Conservation (phyloP, 345 rosid genomes). For the Hibiscus mutabilis region DNA sequence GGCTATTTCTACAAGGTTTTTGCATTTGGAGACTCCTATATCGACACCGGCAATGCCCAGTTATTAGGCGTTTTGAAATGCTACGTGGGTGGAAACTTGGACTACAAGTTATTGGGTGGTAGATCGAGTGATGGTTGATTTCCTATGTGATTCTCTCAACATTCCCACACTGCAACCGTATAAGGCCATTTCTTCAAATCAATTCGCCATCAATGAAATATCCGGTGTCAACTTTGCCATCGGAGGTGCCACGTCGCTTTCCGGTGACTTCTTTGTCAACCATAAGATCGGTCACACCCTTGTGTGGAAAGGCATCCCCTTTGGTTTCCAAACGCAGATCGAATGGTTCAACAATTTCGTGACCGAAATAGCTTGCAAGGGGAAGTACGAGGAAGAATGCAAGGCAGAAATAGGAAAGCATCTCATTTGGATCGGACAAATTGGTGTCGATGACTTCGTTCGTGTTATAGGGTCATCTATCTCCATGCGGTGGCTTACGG, state of each 20-base stretch:
- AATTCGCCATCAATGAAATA: neutral
- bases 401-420: neutral
- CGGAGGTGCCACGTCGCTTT: slow-evolving; percentile 8
- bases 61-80: slow-evolving; percentile 20
- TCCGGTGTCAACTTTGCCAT: slow-evolving; percentile 34
- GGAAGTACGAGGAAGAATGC: slow-evolving; percentile 8
- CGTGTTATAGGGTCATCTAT: slow-evolving; percentile 22
- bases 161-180: slow-evolving; percentile 16
- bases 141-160: slow-evolving; percentile 23
- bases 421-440: slow-evolving; percentile 39
- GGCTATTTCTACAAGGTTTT: slow-evolving; percentile 25
- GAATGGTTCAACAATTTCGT: neutral
- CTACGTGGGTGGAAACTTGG: slow-evolving; percentile 1
- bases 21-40: slow-evolving; percentile 47
- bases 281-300: too few species aligned
- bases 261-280: too few species aligned
- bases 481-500: slow-evolving; percentile 13
- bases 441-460: slow-evolving; percentile 35
- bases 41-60: slow-evolving; percentile 38
- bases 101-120: neutral
- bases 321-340: too few species aligned
- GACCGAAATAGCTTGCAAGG: slow-evolving; percentile 6
- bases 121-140: slow-evolving; percentile 36
- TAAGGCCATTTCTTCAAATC: slow-evolving; percentile 12
- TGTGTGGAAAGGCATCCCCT: neutral